phyloP scores from a whole-genome alignment of 192 early-diverging fungal genomes.

The Linnemannia elongata region DNA sequence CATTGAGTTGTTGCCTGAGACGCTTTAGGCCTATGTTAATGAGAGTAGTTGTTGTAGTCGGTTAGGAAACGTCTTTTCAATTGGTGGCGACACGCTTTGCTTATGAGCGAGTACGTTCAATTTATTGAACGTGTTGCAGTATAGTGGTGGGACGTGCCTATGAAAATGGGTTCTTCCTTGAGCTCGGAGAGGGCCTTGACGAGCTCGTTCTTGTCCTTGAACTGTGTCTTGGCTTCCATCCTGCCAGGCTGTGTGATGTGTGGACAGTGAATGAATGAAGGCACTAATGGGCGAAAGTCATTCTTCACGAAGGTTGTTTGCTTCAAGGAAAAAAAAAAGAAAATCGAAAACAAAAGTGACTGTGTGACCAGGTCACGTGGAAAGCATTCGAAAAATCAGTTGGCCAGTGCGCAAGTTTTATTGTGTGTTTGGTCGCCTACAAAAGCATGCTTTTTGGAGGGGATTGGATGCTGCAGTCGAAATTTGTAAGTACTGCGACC shows the following conservation, averaged over 20 bases:
- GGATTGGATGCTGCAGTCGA: background rate
- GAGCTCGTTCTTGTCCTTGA: conserved; percentile 53
- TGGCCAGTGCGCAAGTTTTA: conserved; percentile 1
- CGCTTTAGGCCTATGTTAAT: conserved; percentile 33
- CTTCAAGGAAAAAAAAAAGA: background rate
- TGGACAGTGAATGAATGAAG: conserved; percentile 18
- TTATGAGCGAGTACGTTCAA: too few species aligned
- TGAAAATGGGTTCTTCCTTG: conserved; percentile 33
- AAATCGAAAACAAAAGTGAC: background rate
- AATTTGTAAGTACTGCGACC: conserved; percentile 18
- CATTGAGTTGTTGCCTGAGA: conserved; percentile 50
- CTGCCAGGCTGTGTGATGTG: conserved; percentile 16
- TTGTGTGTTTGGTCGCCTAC: background rate
- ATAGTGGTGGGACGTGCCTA: conserved; percentile 18
- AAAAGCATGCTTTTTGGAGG: conserved; percentile 7
- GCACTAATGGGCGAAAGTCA: background rate
- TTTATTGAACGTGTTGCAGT: background rate
- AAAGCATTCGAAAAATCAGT: background rate
- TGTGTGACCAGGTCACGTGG: background rate
- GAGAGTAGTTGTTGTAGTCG: background rate
- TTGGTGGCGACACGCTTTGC: background rate
- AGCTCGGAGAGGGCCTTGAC: conserved; percentile 47
- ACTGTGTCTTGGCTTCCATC: conserved; percentile 47
- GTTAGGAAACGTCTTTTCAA: background rate
- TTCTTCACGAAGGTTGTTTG: background rate